A percentile compares a stretch with the other conserved stretches of the same genome.
These are phyloP conservation scores for Lepidium africanum DNA, from an alignment of 345 rosid species.

Conservation along the genomic window DNA sequence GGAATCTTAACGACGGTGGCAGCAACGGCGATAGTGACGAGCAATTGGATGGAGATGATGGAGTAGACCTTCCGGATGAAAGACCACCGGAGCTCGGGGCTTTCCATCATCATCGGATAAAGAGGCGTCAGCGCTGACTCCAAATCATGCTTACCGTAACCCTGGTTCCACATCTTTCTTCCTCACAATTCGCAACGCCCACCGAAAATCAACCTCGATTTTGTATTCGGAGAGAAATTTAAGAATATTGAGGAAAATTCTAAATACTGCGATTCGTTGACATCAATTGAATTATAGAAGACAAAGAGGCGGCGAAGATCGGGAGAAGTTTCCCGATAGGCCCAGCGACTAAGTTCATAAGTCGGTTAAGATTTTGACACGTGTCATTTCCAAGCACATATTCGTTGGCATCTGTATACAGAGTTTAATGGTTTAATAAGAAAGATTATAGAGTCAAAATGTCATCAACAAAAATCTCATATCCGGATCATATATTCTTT, in stretches of 20 bases:
- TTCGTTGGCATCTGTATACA: too few relatives aligned
- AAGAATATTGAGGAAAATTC: too few relatives aligned
- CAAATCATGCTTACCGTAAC: slow-evolving; percentile 46
- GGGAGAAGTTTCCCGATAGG: too few relatives aligned
- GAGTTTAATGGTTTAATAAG: too few relatives aligned
- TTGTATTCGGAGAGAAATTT: not conserved
- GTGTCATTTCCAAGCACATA: too few relatives aligned
- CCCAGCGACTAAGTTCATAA: too few relatives aligned
- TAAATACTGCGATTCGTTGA: too few relatives aligned
- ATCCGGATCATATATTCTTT: not conserved
- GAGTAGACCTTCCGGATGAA: slow-evolving; percentile 85
- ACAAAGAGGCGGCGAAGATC: too few relatives aligned
- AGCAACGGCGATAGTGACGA: slow-evolving; percentile 71
- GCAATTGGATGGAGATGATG: slow-evolving; percentile 61
- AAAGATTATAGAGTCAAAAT: not conserved
- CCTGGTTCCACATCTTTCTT: slow-evolving; percentile 46
- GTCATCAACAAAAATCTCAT: not conserved
- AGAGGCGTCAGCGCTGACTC: slow-evolving; percentile 68
- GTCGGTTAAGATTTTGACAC: too few relatives aligned
- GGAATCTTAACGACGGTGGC: slow-evolving; percentile 55
- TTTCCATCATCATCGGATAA: slow-evolving; percentile 83
- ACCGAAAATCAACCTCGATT: not conserved
- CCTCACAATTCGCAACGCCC: too few relatives aligned
- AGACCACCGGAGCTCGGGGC: slow-evolving; percentile 84
- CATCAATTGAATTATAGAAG: too few relatives aligned